Base-by-base conservation (phyloP, 495 filamentous ascomycete genomes). In the Xylaria palmicola region DNA sequence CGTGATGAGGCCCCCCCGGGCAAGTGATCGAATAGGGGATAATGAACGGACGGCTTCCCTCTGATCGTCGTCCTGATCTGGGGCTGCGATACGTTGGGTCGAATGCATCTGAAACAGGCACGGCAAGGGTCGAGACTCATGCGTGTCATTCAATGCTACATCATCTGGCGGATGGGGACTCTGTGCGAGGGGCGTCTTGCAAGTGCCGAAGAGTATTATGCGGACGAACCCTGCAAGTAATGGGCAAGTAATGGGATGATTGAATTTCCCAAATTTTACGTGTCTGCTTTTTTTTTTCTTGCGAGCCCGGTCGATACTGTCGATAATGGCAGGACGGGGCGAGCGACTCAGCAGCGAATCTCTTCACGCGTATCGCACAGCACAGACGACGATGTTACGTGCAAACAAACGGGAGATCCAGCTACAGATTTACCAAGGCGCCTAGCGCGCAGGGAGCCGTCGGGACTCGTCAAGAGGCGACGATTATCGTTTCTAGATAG, bases 21-120 rank as follows among this genome's bases (percentile, higher is more conserved):
- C n/a, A n/a, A n/a, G n/a, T n/a, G n/a, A n/a, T n/a, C n/a, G n/a
- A n/a, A n/a, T n/a, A n/a, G n/a, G n/a, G n/a, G n/a, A n/a, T n/a
- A n/a, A n/a, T n/a, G 4, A 37, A 30, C 36, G 47, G 39, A 57
- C 52, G 22, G 60, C 43, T n/a, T n/a, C n/a, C 47, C 59, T 63
- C 22, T 64, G 62, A 68, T 68, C 48, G 58, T 50, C 63, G 26
- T 52, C 47, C 36, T 30, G 59, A 59, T 58, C 30, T 59, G 59
- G 32, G 36, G 48, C 54, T 59, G 56, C 55, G 65, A 62, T 65
- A 58, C 40, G 53, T 55, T 65, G 60, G 51, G 30, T 60, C 57
- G 63, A 65, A 57, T 61, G 54, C 49, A 65, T 60, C 63, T 70
- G 68, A 70, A 70, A 70, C 68, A 55, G 62, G 51, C 56, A 65